Percentiles rank a stretch among this genome's conserved stretches.
These are phyloP conservation scores for Ceratobasidium sp. DNA, from an alignment of 1,284 basidiomycete genomes.

Conservation along the genomic window DNA sequence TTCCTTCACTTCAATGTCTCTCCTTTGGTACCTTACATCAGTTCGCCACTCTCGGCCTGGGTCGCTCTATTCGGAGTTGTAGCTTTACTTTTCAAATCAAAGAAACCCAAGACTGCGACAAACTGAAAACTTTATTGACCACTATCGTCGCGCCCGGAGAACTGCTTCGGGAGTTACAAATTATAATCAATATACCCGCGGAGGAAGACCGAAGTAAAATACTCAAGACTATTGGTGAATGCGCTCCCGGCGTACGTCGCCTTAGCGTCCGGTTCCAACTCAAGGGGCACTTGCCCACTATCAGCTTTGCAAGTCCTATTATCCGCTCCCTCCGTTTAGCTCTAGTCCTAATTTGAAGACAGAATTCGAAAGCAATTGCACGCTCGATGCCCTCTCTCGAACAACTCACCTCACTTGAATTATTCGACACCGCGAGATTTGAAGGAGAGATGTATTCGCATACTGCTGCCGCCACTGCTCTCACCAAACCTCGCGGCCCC, in stretches of 20 bases:
- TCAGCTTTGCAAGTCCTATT: not conserved
- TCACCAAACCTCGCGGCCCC: not conserved
- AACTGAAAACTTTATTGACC: not conserved
- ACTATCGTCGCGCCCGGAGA: not conserved
- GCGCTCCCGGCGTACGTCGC: not conserved
- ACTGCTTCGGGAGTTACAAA: conserved; percentile 3
- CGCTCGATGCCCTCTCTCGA: not conserved
- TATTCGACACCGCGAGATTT: conserved; percentile 9
- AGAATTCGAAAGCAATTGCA: not conserved
- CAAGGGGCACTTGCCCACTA: not conserved
- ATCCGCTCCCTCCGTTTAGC: not conserved
- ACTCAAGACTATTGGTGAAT: not conserved
- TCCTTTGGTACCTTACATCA: conserved; percentile 30
- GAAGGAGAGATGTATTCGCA: not conserved
- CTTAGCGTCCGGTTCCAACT: conserved; percentile 12
- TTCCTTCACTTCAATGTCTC: conserved; percentile 28
- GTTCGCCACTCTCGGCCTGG: not conserved
- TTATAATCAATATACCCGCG: not conserved
- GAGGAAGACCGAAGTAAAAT: not conserved
- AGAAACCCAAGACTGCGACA: not conserved
- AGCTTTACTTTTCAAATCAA: conserved; percentile 13
- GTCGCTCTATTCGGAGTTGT: conserved; percentile 10
- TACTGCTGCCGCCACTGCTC: not conserved
- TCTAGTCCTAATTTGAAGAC: not conserved
- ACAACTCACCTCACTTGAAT: conserved; percentile 19